These are phyloP conservation scores for Salinomyces thailandicus DNA, from an alignment of 2,329 filamentous ascomycete species.

Conservation along the genomic window DNA sequence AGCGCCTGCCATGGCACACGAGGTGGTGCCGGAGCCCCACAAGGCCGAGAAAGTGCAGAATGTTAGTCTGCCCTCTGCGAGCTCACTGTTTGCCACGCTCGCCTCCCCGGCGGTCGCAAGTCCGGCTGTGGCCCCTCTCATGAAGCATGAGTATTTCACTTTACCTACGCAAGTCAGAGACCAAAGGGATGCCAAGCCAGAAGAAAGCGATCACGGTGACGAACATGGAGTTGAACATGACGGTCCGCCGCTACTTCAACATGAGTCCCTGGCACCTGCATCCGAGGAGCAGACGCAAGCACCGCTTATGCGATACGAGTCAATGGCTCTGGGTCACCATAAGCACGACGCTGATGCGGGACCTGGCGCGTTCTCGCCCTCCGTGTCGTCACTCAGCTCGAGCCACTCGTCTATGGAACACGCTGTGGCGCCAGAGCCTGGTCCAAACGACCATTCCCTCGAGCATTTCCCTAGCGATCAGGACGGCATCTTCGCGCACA, in stretches of 20 bases:
- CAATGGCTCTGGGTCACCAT: slow-evolving; percentile 13
- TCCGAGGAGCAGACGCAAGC: slow-evolving; percentile 18
- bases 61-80: neutral
- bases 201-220: slow-evolving; percentile 16
- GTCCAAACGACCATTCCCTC: slow-evolving; percentile 23
- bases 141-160: slow-evolving; percentile 8
- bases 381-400: slow-evolving; percentile 1
- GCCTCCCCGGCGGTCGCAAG: neutral
- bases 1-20: neutral
- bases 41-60: neutral
- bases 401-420: slow-evolving; percentile 1
- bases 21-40: neutral
- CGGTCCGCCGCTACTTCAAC: slow-evolving; percentile 26
- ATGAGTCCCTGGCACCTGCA: slow-evolving; percentile 25
- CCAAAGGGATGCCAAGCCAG: slow-evolving; percentile 19
- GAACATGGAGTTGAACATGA: slow-evolving; percentile 8
- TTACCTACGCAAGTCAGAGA: neutral
- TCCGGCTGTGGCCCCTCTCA: slow-evolving; percentile 4
- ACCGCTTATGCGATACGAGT: slow-evolving; percentile 26
- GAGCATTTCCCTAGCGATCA: slow-evolving; percentile 26
- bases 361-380: neutral
- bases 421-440: slow-evolving; percentile 11
- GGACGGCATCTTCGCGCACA: slow-evolving; percentile 25
- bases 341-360: slow-evolving; percentile 5
- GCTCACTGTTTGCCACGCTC: neutral